phyloP scores from a whole-genome alignment of 352 stramenopile genomes.

The Peronosclerospora sorghi region DNA sequence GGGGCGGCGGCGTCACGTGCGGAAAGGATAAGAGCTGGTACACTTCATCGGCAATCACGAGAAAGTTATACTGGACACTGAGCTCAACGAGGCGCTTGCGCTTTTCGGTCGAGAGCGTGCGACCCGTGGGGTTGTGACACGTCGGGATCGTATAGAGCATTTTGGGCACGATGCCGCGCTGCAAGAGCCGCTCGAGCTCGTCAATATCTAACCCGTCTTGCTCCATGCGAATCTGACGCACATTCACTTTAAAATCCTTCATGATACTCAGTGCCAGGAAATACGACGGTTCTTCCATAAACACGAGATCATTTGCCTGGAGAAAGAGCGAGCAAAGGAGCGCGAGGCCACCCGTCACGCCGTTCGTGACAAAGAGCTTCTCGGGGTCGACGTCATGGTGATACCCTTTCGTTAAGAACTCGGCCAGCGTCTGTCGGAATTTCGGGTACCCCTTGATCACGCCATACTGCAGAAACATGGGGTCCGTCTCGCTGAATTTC shows the following conservation, averaged over 20 bases:
- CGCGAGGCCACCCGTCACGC: conserved; percentile 87
- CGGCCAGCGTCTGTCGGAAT: conserved; percentile 62
- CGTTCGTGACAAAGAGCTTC: conserved; percentile 89
- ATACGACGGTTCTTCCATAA: conserved; percentile 91
- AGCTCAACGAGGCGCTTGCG: conserved; percentile 82
- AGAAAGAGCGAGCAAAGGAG: conserved; percentile 84
- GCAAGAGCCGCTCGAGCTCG: conserved; percentile 76
- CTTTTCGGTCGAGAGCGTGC: conserved; percentile 78
- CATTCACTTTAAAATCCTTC: conserved; percentile 87
- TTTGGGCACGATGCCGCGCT: conserved; percentile 72
- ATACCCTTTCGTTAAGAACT: conserved; percentile 77
- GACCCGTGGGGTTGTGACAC: conserved; percentile 91
- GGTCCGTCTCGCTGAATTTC: conserved; percentile 79
- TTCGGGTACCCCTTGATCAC: conserved; percentile 84
- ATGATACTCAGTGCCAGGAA: conserved; percentile 91
- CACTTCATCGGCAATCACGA: conserved; percentile 89
- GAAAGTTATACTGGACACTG: conserved; percentile 82
- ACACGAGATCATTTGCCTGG: conserved; percentile 78
- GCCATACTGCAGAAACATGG: conserved; percentile 84
- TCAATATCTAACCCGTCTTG: conserved; percentile 77
- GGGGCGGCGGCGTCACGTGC: conserved; percentile 64
- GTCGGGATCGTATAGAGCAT: conserved; percentile 92
- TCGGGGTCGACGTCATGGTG: conserved; percentile 63
- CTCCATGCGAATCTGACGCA: conserved; percentile 87
- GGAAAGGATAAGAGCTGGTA: conserved; percentile 93